A percentile compares a stretch with the other conserved stretches of the same genome.
phyloP scores from a whole-genome alignment of 495 filamentous ascomycete genomes.

The Chlorociboria aeruginascens region DNA sequence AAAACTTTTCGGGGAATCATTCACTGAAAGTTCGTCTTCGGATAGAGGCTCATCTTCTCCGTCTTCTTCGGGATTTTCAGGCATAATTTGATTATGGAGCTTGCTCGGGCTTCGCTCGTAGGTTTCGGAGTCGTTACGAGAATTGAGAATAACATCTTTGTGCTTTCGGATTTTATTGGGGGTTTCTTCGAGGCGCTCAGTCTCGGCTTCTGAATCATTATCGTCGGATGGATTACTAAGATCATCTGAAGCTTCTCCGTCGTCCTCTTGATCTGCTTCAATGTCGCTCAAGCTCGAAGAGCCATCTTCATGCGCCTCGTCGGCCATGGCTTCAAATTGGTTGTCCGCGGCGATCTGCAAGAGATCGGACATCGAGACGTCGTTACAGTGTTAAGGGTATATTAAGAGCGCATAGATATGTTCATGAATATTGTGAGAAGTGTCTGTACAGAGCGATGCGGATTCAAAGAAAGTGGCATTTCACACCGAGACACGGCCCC shows the following conservation, averaged over 20 bases:
- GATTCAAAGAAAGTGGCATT: too few relatives aligned
- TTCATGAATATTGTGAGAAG: too few relatives aligned
- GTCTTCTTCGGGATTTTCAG: slow-evolving; percentile 24
- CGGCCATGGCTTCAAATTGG: neutral
- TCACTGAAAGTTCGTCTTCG: slow-evolving; percentile 27
- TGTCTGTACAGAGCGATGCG: too few relatives aligned
- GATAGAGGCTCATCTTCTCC: slow-evolving; percentile 29
- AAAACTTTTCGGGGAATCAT: slow-evolving; percentile 26
- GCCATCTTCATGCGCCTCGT: slow-evolving; percentile 18
- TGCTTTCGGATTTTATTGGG: slow-evolving; percentile 57
- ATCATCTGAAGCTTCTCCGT: slow-evolving; percentile 40
- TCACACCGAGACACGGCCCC: too few relatives aligned
- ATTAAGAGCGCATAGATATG: too few relatives aligned
- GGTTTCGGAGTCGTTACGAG: slow-evolving; percentile 25
- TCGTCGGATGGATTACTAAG: slow-evolving; percentile 39
- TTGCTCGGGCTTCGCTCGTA: slow-evolving; percentile 58
- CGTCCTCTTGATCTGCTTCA: slow-evolving; percentile 42
- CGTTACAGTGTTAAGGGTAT: too few relatives aligned
- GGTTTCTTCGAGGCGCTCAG: slow-evolving; percentile 87
- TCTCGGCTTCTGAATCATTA: slow-evolving; percentile 96
- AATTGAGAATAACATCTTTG: slow-evolving; percentile 47
- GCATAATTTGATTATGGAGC: slow-evolving; percentile 36
- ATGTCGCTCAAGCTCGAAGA: slow-evolving; percentile 82
- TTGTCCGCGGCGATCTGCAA: too few relatives aligned
- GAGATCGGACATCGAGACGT: too few relatives aligned